phyloP scores from a whole-genome alignment of 176 grass and related monocot genomes.

The Cenchrus americanus region DNA sequence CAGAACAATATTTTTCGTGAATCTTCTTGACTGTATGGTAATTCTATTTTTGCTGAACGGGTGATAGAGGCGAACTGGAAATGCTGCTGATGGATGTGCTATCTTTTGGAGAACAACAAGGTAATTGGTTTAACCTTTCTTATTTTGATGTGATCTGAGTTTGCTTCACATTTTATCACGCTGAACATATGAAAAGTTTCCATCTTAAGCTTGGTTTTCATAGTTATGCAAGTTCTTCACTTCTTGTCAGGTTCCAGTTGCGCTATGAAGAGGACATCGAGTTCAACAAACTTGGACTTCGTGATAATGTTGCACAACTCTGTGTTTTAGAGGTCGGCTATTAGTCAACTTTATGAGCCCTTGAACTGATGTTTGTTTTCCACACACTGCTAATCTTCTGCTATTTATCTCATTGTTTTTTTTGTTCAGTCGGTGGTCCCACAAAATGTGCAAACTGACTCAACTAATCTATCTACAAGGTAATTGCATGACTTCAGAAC shows the following conservation, averaged over 20 bases:
- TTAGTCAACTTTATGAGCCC: conserved; percentile 27
- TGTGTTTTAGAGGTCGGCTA: conserved; percentile 89
- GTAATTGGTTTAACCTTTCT: conserved; percentile 41
- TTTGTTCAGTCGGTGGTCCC: conserved; percentile 54
- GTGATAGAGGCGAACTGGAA: conserved; percentile 86
- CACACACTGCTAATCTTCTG: conserved; percentile 25
- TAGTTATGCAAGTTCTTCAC: conserved; percentile 16
- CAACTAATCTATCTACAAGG: conserved; percentile 54
- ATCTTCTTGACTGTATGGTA: conserved; percentile 22
- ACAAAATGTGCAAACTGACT: conserved; percentile 51
- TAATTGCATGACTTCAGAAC: conserved; percentile 39
- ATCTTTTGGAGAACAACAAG: conserved; percentile 89
- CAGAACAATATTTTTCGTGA: conserved; percentile 27
- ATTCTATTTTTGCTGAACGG: conserved; percentile 40
- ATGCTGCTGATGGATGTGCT: conserved; percentile 87
- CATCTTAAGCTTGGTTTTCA: conserved; percentile 13
- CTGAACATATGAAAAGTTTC: conserved; percentile 6
- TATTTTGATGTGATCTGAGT: conserved; percentile 2
- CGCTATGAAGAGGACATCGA: conserved; percentile 76
- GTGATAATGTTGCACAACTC: conserved; percentile 94
- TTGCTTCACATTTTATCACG: conserved; percentile 12
- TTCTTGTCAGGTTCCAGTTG: conserved; percentile 75
- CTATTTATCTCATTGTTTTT: conserved; percentile 39
- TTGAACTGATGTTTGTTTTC: conserved; percentile 11
- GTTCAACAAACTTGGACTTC: conserved; percentile 82